Evolutionary conservation across 108 stramenopile genomes (phyloP).

Genomic region (Bacterosira constricta): DNA sequence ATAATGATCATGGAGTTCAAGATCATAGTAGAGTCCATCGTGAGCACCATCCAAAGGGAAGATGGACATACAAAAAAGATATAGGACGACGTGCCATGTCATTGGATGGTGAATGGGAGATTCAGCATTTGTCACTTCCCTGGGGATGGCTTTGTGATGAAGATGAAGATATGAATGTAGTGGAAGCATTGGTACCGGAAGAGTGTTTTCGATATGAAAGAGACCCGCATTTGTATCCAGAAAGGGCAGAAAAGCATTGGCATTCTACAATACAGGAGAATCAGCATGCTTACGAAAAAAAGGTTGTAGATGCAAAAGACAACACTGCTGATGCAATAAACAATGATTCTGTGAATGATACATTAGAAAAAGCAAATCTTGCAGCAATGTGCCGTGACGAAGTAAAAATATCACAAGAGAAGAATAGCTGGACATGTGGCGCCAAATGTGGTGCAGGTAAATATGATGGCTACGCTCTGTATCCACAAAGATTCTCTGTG

Average conservation of each 20-base stretch:
- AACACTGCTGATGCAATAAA: background rate
- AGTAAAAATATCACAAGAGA: slow-evolving; percentile 12
- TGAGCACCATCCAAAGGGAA: background rate
- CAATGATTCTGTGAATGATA: background rate
- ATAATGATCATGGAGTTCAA: too few species aligned
- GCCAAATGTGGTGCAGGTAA: slow-evolving; percentile 12
- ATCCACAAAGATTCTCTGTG: slow-evolving; percentile 42
- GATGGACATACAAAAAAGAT: slow-evolving; percentile 2
- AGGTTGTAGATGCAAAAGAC: background rate
- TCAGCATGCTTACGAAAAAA: background rate
- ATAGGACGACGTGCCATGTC: slow-evolving; percentile 5
- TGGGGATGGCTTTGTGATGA: slow-evolving; percentile 16
- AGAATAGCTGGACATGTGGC: slow-evolving; percentile 1
- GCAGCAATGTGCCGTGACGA: slow-evolving; percentile 15
- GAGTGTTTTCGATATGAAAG: slow-evolving; percentile 20
- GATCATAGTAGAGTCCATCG: too few species aligned
- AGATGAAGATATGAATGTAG: background rate
- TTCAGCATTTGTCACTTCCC: slow-evolving; percentile 20
- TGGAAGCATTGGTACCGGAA: slow-evolving; percentile 20
- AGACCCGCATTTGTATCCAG: slow-evolving; percentile 6
- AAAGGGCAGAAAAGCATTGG: background rate
- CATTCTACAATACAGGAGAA: slow-evolving; percentile 1
- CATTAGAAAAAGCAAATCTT: background rate
- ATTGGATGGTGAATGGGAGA: slow-evolving; percentile 22
- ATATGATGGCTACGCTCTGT: slow-evolving; percentile 23